Conservation (phyloP, 1,139 yeast genomes). For the Kodamaea sp. region DNA sequence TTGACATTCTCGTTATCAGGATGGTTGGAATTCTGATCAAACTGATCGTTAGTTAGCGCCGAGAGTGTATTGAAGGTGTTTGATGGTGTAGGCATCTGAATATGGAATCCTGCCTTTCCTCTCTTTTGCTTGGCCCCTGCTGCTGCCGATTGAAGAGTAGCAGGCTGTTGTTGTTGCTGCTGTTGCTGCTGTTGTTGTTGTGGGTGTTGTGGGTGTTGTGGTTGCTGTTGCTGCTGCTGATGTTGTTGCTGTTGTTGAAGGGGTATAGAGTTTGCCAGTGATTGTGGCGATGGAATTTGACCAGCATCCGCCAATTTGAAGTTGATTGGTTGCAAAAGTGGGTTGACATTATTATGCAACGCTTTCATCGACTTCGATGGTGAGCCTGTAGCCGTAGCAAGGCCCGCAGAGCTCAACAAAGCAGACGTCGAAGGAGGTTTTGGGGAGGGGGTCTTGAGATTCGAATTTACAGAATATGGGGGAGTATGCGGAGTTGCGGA, state of each 20-base stretch:
- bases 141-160: too few relatives aligned
- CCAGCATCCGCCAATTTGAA: slow-evolving; percentile 32
- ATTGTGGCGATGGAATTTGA: too few relatives aligned
- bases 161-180: slow-evolving; percentile 1
- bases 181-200: slow-evolving; percentile 4
- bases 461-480: slow-evolving; percentile 27
- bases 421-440: slow-evolving; percentile 34
- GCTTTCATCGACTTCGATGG: slow-evolving; percentile 62
- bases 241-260: not conserved
- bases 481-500: slow-evolving; percentile 36
- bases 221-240: slow-evolving; percentile 1
- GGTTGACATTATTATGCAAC: slow-evolving; percentile 43
- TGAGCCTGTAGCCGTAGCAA: slow-evolving; percentile 27
- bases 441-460: slow-evolving; percentile 41
- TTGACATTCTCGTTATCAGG: slow-evolving; percentile 43
- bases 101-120: slow-evolving; percentile 42
- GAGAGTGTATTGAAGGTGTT: slow-evolving; percentile 33
- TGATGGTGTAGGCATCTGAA: slow-evolving; percentile 53
- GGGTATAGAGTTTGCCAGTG: not conserved
- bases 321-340: slow-evolving; percentile 63
- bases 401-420: slow-evolving; percentile 17
- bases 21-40: slow-evolving; percentile 21
- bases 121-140: slow-evolving; percentile 21
- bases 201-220: slow-evolving; percentile 2
- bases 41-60: slow-evolving; percentile 37